phyloP scores from a whole-genome alignment of 2,329 filamentous ascomycete species.

The Fragosphaeria purpurea region DNA sequence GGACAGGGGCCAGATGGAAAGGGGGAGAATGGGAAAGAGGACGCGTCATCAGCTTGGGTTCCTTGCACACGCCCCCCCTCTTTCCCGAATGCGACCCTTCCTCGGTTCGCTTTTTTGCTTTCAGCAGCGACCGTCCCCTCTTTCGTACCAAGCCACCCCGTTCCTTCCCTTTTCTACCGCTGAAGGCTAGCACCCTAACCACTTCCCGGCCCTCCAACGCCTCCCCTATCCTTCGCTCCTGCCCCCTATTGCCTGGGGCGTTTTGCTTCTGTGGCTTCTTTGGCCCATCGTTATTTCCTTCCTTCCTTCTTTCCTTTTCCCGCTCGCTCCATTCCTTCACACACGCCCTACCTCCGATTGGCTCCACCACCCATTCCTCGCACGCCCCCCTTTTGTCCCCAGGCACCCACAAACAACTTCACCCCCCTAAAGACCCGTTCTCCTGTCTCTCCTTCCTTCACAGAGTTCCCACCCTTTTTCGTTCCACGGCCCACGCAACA shows the following conservation, averaged over 20 bases:
- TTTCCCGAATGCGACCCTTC: not conserved
- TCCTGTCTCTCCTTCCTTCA: conserved; percentile 7
- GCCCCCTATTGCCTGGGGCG: too few relatives aligned
- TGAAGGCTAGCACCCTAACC: too few relatives aligned
- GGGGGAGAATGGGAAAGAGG: not conserved
- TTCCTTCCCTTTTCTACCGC: too few relatives aligned
- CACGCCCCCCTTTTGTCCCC: conserved; percentile 1
- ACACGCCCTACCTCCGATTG: too few relatives aligned
- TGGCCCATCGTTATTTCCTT: too few relatives aligned
- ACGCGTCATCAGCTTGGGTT: conserved; percentile 8
- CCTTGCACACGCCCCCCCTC: not conserved
- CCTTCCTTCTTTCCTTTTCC: too few relatives aligned
- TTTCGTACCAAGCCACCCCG: not conserved
- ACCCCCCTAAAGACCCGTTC: not conserved
- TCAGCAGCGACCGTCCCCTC: not conserved
- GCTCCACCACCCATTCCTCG: not conserved
- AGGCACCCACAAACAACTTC: conserved; percentile 6
- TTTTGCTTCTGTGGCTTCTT: not conserved
- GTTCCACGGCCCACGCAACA: not conserved
- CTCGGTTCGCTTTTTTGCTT: too few relatives aligned
- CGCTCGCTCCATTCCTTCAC: too few relatives aligned
- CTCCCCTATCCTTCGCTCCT: too few relatives aligned
- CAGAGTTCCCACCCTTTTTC: not conserved
- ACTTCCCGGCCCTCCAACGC: too few relatives aligned
- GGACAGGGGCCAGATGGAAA: not conserved